Evolutionary conservation across 2,329 filamentous ascomycete genomes (phyloP).

Genomic region (Cordyceps fumosorosea): DNA sequence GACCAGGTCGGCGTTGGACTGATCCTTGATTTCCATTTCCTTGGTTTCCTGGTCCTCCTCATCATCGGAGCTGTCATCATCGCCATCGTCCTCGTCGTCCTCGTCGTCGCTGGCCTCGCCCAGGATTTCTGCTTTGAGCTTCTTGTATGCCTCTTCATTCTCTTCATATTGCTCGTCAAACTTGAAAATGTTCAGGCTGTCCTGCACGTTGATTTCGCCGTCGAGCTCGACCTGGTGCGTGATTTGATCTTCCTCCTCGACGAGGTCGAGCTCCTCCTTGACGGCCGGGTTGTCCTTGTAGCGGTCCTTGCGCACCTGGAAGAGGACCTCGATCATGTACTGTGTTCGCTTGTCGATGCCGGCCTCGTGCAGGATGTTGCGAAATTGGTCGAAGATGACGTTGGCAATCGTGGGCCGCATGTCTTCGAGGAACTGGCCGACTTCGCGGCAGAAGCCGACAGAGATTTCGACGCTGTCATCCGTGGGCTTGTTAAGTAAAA

Average conservation of each 20-base stretch:
- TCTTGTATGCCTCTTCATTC: constrained; percentile 84
- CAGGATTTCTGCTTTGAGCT: constrained; percentile 85
- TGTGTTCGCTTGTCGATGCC: constrained; percentile 98
- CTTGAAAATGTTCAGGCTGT: constrained; percentile 92
- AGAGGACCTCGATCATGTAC: constrained; percentile 97
- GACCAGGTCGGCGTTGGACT: constrained; percentile 92
- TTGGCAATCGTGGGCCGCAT: constrained; percentile 86
- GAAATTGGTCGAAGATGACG: constrained; percentile 91
- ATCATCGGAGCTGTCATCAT: constrained; percentile 62
- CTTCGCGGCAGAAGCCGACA: constrained; percentile 85
- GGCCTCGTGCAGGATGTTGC: constrained; percentile 90
- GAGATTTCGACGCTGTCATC: constrained; percentile 98
- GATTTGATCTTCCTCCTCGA: constrained; percentile 97
- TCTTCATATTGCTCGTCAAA: constrained; percentile 84
- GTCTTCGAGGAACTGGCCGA: constrained; percentile 89
- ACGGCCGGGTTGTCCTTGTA: constrained; percentile 93
- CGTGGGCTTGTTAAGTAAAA: constrained; percentile 91
- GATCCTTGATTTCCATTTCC: constrained; percentile 93
- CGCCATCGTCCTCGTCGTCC: constrained; percentile 59
- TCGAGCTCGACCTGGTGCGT: constrained; percentile 81
- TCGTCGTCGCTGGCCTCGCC: constrained; percentile 87
- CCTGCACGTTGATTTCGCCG: constrained; percentile 77
- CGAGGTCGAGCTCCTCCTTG: constrained; percentile 86
- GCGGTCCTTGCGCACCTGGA: constrained; percentile 91
- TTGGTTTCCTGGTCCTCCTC: constrained; percentile 71